Conservation (phyloP, 768 basidiomycete species). For the Nidularia pulvinata region DNA sequence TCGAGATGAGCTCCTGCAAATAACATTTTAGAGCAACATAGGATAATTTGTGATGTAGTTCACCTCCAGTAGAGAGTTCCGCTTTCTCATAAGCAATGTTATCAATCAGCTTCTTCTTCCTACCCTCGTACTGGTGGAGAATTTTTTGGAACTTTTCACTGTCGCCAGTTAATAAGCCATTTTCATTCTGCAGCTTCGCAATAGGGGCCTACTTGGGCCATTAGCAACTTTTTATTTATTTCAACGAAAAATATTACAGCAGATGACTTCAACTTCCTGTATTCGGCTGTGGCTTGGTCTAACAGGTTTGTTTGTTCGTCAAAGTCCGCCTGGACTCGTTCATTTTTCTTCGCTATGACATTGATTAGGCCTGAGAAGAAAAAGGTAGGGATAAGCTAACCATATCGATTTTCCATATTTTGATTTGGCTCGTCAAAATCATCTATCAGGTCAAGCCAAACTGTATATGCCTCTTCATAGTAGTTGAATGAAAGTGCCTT, state of each 20-base stretch:
- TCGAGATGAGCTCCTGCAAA: conserved; percentile 58
- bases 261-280: conserved; percentile 59
- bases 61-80: conserved; percentile 59
- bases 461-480: conserved; percentile 62
- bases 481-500: conserved; percentile 79
- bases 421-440: conserved; percentile 71
- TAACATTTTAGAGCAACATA: not conserved
- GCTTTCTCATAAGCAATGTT: conserved; percentile 68
- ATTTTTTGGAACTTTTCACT: conserved; percentile 79
- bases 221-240: conserved; percentile 1
- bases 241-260: conserved; percentile 35
- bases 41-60: conserved; percentile 7
- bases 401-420: conserved; percentile 73
- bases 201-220: conserved; percentile 50
- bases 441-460: conserved; percentile 69
- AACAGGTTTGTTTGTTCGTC: conserved; percentile 54
- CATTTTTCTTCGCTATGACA: conserved; percentile 65
- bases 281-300: conserved; percentile 46
- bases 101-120: conserved; percentile 68
- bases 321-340: conserved; percentile 61
- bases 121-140: conserved; percentile 65
- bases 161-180: conserved; percentile 68
- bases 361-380: conserved; percentile 3
- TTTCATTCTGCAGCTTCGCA: conserved; percentile 59
- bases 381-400: conserved; percentile 33